Evolutionary conservation across 306 rosid genomes (phyloP).

Genomic region (Pyrus pyrifolia): DNA sequence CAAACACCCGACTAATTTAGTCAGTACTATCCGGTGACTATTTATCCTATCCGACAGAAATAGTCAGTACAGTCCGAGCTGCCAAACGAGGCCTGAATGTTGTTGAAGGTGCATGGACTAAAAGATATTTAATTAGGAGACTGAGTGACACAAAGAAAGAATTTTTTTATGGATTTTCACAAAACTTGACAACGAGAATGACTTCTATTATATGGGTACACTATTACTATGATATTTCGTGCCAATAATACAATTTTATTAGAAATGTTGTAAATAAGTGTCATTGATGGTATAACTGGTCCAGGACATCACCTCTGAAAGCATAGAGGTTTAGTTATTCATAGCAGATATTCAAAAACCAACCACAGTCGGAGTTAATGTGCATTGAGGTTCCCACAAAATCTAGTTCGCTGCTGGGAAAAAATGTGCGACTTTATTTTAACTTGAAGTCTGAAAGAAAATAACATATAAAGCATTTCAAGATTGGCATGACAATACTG

Average conservation of each 20-base stretch:
- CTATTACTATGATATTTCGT: no score
- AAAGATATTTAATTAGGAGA: neutral
- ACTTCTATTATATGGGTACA: no score
- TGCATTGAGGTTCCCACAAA: neutral
- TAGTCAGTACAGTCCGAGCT: no score
- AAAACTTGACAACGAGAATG: neutral
- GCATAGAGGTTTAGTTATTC: neutral
- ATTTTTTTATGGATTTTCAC: neutral
- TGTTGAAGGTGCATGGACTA: neutral
- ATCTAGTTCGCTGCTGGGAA: neutral
- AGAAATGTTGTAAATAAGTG: no score
- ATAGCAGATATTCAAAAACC: neutral
- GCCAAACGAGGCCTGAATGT: no score
- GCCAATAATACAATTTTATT: no score
- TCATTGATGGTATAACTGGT: neutral
- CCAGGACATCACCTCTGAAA: neutral
- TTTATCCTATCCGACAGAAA: no score
- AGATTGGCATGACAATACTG: neutral
- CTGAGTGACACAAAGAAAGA: neutral
- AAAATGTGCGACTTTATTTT: neutral
- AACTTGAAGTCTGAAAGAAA: neutral
- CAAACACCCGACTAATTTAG: no score
- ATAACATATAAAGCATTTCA: neutral
- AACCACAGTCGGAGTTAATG: neutral
- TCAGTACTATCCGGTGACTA: no score